These are phyloP conservation scores for Hymenoscyphus albidus DNA, from an alignment of 2,329 filamentous ascomycete genomes.

Conservation along the genomic window DNA sequence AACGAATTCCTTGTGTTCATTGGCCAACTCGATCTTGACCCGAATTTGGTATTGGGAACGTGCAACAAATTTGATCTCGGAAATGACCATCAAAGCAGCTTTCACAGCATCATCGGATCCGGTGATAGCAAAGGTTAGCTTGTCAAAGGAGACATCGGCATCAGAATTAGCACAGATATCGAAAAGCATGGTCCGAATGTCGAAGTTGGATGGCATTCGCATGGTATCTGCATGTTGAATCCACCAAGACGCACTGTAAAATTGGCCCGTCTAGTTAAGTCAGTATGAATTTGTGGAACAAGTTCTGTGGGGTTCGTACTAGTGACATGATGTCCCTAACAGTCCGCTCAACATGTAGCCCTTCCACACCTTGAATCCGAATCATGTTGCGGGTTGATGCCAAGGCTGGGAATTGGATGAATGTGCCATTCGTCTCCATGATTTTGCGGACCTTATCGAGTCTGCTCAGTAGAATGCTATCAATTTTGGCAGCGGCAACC, in stretches of 20 bases:
- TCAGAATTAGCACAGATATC: slow-evolving; percentile 97
- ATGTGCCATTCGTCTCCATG: slow-evolving; percentile 92
- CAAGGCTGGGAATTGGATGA: slow-evolving; percentile 85
- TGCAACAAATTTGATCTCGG: slow-evolving; percentile 83
- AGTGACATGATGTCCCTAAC: slow-evolving; percentile 94
- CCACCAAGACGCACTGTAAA: slow-evolving; percentile 97
- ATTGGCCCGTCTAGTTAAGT: slow-evolving; percentile 74
- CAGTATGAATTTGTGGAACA: slow-evolving; percentile 21
- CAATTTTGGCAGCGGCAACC: slow-evolving; percentile 87
- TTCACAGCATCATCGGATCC: slow-evolving; percentile 97
- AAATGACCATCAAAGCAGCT: slow-evolving; percentile 88
- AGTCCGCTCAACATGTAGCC: slow-evolving; percentile 89
- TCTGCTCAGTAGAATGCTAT: slow-evolving; percentile 85
- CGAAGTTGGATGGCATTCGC: slow-evolving; percentile 56
- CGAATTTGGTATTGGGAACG: slow-evolving; percentile 88
- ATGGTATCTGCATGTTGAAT: slow-evolving; percentile 72
- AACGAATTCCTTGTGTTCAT: slow-evolving; percentile 99
- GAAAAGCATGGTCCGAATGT: slow-evolving; percentile 85
- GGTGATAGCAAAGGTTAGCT: slow-evolving; percentile 87
- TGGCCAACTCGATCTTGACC: slow-evolving; percentile 97
- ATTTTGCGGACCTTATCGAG: slow-evolving; percentile 98
- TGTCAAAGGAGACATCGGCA: slow-evolving; percentile 91
- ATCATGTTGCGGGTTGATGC: slow-evolving; percentile 81
- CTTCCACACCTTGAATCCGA: slow-evolving; percentile 88
- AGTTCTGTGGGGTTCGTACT: slow-evolving; percentile 47